Evolutionary conservation across 73 alveolate species (phyloP).

Genomic region (Blepharisma stoltei): DNA sequence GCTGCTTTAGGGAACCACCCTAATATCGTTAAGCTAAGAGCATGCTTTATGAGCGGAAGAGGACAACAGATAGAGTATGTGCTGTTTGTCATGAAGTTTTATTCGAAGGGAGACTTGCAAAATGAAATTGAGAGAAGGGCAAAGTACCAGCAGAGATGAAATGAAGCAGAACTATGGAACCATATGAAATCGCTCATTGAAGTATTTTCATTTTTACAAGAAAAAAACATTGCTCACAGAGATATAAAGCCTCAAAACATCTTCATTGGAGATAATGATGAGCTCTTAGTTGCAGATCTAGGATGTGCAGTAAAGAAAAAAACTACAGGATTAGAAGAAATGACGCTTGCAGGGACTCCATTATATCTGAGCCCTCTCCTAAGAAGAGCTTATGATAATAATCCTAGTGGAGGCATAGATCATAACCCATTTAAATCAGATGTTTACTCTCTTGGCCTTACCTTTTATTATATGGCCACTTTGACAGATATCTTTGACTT

Average conservation of each 20-base stretch:
- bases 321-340: background rate
- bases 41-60: too few relatives aligned
- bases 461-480: slow-evolving; percentile 14
- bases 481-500: background rate
- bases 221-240: slow-evolving; percentile 6
- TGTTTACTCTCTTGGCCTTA: slow-evolving; percentile 29
- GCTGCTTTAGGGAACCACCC: too few relatives aligned
- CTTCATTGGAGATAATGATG: background rate
- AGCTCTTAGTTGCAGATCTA: background rate
- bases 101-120: background rate
- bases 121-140: background rate
- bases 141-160: background rate
- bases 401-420: background rate
- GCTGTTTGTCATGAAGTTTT: background rate
- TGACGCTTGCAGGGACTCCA: slow-evolving; percentile 27
- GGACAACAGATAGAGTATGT: too few relatives aligned
- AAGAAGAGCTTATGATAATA: background rate
- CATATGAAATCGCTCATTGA: background rate
- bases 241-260: slow-evolving; percentile 24
- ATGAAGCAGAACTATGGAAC: background rate
- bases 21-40: too few relatives aligned
- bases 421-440: slow-evolving; percentile 18
- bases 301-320: slow-evolving; percentile 12
- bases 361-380: background rate
- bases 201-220: background rate